Conservation (phyloP, 208 protist species). For the Leptomonas pyrrhocoris region DNA sequence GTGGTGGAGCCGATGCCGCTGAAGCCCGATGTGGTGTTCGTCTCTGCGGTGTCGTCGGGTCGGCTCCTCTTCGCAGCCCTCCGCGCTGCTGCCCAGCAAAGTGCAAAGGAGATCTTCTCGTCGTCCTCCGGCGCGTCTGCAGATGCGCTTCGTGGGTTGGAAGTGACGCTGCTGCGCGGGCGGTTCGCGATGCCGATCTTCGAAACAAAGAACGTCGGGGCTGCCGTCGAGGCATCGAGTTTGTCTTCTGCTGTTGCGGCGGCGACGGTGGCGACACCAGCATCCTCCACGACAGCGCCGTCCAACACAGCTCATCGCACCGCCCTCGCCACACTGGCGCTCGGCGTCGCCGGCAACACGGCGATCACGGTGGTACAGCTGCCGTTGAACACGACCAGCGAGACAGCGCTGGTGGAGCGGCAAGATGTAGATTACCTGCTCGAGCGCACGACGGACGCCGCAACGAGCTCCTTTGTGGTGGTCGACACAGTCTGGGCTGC, state of each 20-base stretch:
- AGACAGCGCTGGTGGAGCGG: constrained; percentile 2
- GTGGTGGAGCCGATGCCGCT: constrained; percentile 62
- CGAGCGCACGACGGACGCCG: constrained; percentile 36
- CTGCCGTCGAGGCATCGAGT: constrained; percentile 17
- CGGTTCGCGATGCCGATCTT: constrained; percentile 78
- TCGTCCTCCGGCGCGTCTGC: background rate
- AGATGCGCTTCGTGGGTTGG: constrained; percentile 15
- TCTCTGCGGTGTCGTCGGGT: constrained; percentile 39
- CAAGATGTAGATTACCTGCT: constrained; percentile 23
- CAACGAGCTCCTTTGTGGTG: constrained; percentile 40
- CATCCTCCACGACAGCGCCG: too few relatives aligned
- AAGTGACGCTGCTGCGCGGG: constrained; percentile 62
- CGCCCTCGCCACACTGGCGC: constrained; percentile 18
- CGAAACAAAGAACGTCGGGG: constrained; percentile 37
- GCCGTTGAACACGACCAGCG: constrained; percentile 12
- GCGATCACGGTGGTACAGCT: constrained; percentile 38
- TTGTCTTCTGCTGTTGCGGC: background rate
- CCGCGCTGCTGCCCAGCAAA: constrained; percentile 1
- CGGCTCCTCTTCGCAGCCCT: constrained; percentile 54
- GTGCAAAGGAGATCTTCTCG: background rate
- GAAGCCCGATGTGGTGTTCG: constrained; percentile 51
- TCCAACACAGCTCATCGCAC: constrained; percentile 7
- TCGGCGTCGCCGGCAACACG: constrained; percentile 17
- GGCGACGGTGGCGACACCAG: constrained; percentile 15
- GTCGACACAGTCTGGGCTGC: constrained; percentile 54